Evolutionary conservation across 2,329 filamentous ascomycete species (phyloP).

Genomic region (Aspergillus sojae): DNA sequence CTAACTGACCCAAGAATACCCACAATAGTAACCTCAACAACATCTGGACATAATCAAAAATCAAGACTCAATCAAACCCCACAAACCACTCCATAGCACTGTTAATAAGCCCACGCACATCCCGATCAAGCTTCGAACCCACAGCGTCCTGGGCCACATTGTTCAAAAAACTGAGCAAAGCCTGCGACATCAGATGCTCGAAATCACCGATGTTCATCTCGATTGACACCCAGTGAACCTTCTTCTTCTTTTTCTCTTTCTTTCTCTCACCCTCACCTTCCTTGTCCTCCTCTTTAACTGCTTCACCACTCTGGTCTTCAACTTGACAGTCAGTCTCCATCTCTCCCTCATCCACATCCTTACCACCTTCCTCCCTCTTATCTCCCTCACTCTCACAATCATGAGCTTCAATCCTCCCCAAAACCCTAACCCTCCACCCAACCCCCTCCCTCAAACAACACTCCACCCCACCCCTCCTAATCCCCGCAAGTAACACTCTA

Average conservation of each 20-base stretch:
- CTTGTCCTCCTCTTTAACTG: no score
- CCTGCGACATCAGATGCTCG: not conserved
- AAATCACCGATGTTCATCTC: not conserved
- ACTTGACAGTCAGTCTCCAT: no score
- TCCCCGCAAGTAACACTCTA: no score
- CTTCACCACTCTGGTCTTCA: no score
- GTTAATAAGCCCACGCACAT: not conserved
- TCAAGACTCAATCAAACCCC: not conserved
- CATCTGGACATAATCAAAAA: not conserved
- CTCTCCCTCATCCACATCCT: no score
- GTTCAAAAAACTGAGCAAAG: not conserved
- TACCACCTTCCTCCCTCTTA: no score
- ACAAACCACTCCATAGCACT: not conserved
- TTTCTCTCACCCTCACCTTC: no score
- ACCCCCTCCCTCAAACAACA: no score
- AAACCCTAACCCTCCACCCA: no score
- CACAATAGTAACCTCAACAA: not conserved
- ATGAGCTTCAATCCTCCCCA: no score
- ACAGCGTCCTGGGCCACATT: not conserved
- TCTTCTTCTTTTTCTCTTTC: not conserved
- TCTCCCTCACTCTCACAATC: no score
- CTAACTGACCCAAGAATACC: not conserved
- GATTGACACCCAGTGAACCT: not conserved
- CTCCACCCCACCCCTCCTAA: no score
- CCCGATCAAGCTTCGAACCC: not conserved